phyloP scores from a whole-genome alignment of 306 rosid species.

The Potentilla sterilis region DNA sequence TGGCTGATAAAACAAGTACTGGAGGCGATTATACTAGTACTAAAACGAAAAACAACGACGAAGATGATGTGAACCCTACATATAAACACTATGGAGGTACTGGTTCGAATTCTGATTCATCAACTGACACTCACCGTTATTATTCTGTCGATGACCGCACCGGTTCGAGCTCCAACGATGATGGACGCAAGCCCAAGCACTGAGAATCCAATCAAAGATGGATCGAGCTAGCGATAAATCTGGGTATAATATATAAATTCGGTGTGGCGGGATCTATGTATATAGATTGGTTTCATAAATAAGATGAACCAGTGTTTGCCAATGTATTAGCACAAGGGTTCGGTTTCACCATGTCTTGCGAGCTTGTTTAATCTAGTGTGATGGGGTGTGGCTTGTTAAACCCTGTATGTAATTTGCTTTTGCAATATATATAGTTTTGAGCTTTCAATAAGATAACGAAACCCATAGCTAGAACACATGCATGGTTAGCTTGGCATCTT shows the following conservation, averaged over 20 bases:
- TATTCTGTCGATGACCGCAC: neutral
- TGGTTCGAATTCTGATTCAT: neutral
- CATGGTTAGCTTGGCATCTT: no score
- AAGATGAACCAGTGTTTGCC: neutral
- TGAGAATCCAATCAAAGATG: neutral
- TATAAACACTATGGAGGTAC: neutral
- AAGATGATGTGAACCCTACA: neutral
- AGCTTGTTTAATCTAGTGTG: neutral
- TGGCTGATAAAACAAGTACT: neutral
- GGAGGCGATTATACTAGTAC: neutral
- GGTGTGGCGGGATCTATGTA: neutral
- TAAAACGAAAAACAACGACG: neutral
- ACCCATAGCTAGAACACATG: no score
- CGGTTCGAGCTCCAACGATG: neutral
- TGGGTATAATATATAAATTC: no score
- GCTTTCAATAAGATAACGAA: neutral
- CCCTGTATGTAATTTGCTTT: neutral
- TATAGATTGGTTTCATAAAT: neutral
- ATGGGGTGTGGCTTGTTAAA: neutral
- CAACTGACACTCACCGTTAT: conserved; percentile 10
- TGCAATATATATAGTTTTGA: neutral
- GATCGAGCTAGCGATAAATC: neutral
- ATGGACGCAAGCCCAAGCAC: neutral
- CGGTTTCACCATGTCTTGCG: neutral
- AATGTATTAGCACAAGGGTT: neutral